Conservation (phyloP, 179 eudicot species). For the Beta macrorhiza region DNA sequence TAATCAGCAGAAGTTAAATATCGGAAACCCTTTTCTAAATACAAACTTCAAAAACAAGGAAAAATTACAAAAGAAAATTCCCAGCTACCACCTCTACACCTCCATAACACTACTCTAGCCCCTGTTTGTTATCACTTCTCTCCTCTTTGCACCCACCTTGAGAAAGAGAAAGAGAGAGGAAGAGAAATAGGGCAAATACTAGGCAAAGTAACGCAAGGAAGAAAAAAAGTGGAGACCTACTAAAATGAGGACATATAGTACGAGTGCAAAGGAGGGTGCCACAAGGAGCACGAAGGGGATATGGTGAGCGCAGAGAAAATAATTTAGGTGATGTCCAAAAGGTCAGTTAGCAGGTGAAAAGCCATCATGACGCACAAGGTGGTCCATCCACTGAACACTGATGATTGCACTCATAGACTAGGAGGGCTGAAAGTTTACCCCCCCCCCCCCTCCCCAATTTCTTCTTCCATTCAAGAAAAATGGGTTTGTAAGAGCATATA, state of each 20-base stretch:
- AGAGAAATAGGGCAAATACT: not conserved
- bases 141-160: not conserved
- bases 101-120: not conserved
- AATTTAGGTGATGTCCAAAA: not conserved
- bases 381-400: not conserved
- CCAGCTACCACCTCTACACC: not conserved
- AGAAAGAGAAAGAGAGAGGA: not conserved
- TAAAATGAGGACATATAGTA: not conserved
- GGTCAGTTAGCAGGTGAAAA: not conserved
- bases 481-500: too few relatives aligned
- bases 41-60: not conserved
- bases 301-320: not conserved
- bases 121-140: not conserved
- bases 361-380: not conserved
- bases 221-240: not conserved
- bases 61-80: not conserved
- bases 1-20: not conserved
- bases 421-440: not conserved
- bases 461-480: not conserved
- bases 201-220: not conserved
- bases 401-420: not conserved
- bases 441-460: too few relatives aligned
- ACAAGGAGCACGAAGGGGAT: not conserved
- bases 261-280: not conserved
- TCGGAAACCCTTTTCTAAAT: not conserved